Percentiles rank a stretch among this genome's conserved stretches.
These are phyloP conservation scores for Ogataea parapolymorpha DNA, from an alignment of 805 yeast genomes.

Conservation along the genomic window DNA sequence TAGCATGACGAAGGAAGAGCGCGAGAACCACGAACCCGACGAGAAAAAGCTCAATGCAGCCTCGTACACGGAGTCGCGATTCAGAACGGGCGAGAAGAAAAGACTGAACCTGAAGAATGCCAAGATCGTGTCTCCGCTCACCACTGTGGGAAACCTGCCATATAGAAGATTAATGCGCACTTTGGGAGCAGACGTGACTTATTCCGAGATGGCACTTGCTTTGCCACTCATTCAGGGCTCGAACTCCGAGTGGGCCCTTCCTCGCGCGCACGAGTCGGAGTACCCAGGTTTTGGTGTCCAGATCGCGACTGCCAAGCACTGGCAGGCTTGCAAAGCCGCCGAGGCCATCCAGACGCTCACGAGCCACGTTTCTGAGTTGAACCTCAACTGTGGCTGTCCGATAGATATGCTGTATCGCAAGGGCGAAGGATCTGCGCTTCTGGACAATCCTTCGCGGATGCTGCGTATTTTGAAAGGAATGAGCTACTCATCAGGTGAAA, in stretches of 20 bases:
- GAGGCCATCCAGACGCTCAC: constrained; percentile 65
- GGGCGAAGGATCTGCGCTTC: constrained; percentile 93
- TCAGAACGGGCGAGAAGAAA: constrained; percentile 80
- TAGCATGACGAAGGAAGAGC: constrained; percentile 33
- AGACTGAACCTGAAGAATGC: constrained; percentile 62
- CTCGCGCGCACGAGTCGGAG: constrained; percentile 82
- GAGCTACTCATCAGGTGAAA: constrained; percentile 84
- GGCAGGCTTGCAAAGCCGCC: constrained; percentile 94
- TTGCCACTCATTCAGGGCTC: constrained; percentile 85
- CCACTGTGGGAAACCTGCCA: constrained; percentile 97
- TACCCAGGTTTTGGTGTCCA: constrained; percentile 91
- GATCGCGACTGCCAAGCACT: constrained; percentile 84
- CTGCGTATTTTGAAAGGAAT: constrained; percentile 78
- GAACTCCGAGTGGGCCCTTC: constrained; percentile 96
- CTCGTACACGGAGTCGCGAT: constrained; percentile 72
- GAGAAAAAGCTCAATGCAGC: constrained; percentile 36
- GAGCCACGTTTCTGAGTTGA: constrained; percentile 70
- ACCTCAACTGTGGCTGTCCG: constrained; percentile 96
- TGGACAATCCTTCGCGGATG: constrained; percentile 85
- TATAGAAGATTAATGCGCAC: constrained; percentile 89
- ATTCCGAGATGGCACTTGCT: constrained; percentile 91
- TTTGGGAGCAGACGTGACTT: constrained; percentile 89
- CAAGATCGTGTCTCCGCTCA: constrained; percentile 89
- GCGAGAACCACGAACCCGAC: constrained; percentile 24
- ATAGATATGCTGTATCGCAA: constrained; percentile 89